These are phyloP conservation scores for Ceriops decandra DNA, from an alignment of 345 rosid species.

Conservation along the genomic window DNA sequence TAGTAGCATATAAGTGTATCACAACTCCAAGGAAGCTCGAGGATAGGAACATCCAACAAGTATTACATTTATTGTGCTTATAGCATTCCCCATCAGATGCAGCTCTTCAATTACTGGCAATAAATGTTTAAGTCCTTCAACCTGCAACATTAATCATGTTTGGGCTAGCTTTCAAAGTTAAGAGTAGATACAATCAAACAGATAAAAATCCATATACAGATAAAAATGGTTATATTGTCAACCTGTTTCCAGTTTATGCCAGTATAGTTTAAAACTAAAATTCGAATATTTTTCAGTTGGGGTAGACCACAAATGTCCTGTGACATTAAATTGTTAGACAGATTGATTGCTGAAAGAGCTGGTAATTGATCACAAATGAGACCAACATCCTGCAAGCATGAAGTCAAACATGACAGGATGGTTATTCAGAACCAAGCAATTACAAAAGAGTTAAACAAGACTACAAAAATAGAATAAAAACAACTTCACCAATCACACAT, in stretches of 20 bases:
- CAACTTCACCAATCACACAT: not conserved
- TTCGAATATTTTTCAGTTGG: conserved; percentile 49
- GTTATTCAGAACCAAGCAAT: conserved; percentile 1
- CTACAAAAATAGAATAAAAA: not conserved
- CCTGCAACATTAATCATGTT: conserved; percentile 38
- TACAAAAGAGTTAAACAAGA: not conserved
- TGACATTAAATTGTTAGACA: conserved; percentile 64
- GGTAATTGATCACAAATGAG: conserved; percentile 68
- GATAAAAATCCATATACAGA: not conserved
- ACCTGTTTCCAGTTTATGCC: conserved; percentile 80
- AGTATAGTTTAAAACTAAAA: conserved; percentile 69
- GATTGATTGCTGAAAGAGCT: conserved; percentile 54
- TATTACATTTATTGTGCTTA: conserved; percentile 51
- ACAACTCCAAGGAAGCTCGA: not conserved
- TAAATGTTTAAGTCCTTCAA: conserved; percentile 59
- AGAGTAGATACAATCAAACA: not conserved
- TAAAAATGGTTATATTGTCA: not conserved
- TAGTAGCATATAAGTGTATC: not conserved
- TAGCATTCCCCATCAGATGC: conserved; percentile 82
- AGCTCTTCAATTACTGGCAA: conserved; percentile 80
- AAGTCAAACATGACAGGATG: not conserved
- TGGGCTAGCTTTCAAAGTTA: conserved; percentile 5
- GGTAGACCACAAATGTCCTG: conserved; percentile 41
- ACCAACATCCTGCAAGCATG: conserved; percentile 56
- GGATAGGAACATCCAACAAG: conserved; percentile 8